phyloP scores from a whole-genome alignment of 2,329 filamentous ascomycete species.

The Fusarium keratoplasticum region DNA sequence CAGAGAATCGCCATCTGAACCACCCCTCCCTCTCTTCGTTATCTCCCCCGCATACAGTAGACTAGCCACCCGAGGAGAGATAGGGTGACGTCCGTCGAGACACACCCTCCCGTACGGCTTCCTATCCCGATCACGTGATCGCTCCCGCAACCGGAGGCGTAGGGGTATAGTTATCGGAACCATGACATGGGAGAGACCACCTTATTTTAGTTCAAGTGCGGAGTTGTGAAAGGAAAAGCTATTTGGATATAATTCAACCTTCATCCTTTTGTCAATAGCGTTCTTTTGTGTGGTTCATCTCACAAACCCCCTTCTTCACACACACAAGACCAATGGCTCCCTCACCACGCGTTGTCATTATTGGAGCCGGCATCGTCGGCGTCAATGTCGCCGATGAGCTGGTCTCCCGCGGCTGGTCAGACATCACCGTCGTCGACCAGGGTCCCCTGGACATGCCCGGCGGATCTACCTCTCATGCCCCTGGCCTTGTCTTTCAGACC shows the following conservation, averaged over 20 bases:
- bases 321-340: slow-evolving; percentile 30
- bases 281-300: slow-evolving; percentile 11
- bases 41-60: slow-evolving; percentile 27
- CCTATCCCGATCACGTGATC: slow-evolving; percentile 36
- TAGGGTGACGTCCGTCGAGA: not conserved
- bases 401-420: slow-evolving; percentile 69
- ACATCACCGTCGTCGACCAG: slow-evolving; percentile 74
- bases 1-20: not conserved
- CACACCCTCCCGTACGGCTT: slow-evolving; percentile 20
- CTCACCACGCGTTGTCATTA: slow-evolving; percentile 64
- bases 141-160: slow-evolving; percentile 35
- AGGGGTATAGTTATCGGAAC: slow-evolving; percentile 31
- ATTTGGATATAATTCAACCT: slow-evolving; percentile 33
- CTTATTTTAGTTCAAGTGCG: slow-evolving; percentile 6
- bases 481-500: slow-evolving; percentile 73
- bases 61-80: slow-evolving; percentile 8
- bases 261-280: slow-evolving; percentile 31
- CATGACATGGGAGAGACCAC: slow-evolving; percentile 24
- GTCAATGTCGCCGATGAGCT: slow-evolving; percentile 74
- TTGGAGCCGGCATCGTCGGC: slow-evolving; percentile 74
- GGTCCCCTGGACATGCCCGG: slow-evolving; percentile 72
- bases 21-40: slow-evolving; percentile 5
- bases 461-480: slow-evolving; percentile 74
- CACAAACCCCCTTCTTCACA: not conserved
- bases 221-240: slow-evolving; percentile 4